phyloP scores from a whole-genome alignment of 257 asterid species.

The Parsonsia alboflavescens region DNA sequence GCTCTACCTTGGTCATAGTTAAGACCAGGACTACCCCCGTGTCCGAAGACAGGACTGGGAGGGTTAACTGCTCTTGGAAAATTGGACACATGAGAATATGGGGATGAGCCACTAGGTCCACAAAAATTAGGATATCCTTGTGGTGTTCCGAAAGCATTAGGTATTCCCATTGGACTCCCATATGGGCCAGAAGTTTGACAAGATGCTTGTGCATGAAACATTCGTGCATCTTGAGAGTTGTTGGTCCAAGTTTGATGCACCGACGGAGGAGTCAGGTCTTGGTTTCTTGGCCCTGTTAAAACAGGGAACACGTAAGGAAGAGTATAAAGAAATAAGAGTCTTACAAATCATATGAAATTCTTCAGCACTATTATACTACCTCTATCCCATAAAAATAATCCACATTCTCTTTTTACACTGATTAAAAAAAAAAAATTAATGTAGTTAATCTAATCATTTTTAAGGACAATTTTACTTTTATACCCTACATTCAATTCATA shows the following conservation, averaged over 20 bases:
- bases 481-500: too few relatives aligned
- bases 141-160: constrained; percentile 27
- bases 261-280: constrained; percentile 22
- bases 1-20: constrained; percentile 43
- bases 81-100: constrained; percentile 32
- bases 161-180: constrained; percentile 25
- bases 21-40: constrained; percentile 24
- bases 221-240: constrained; percentile 32
- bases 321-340: background rate
- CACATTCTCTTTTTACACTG: too few relatives aligned
- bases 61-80: constrained; percentile 24
- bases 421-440: too few relatives aligned
- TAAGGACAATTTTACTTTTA: too few relatives aligned
- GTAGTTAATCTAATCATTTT: too few relatives aligned
- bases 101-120: constrained; percentile 29
- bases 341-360: background rate
- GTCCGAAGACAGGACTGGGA: constrained; percentile 27
- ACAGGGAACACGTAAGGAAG: background rate
- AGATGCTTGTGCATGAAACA: constrained; percentile 32
- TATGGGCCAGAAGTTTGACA: constrained; percentile 29
- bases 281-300: constrained; percentile 37
- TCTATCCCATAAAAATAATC: too few relatives aligned
- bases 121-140: constrained; percentile 30
- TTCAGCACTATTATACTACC: background rate
- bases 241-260: constrained; percentile 25